phyloP scores from a whole-genome alignment of 176 grass and related monocot genomes.

The Oryza meridionalis region DNA sequence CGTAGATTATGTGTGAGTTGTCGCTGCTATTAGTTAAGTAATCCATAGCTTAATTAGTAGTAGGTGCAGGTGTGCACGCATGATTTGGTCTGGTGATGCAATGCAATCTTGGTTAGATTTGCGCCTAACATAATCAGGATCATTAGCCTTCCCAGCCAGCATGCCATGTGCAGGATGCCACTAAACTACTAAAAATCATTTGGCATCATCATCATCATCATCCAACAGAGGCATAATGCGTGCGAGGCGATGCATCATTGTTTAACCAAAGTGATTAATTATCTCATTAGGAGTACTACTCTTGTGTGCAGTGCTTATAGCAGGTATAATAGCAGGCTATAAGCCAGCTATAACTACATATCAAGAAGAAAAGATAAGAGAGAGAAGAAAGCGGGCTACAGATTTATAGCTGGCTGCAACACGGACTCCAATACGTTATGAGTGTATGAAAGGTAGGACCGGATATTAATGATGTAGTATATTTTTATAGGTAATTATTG shows the following conservation, averaged over 20 bases:
- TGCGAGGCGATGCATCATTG: background rate
- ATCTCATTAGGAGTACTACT: background rate
- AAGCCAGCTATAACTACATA: too few relatives aligned
- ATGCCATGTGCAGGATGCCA: slow-evolving; percentile 42
- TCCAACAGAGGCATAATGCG: background rate
- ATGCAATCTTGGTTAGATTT: slow-evolving; percentile 50
- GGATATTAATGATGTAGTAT: too few relatives aligned
- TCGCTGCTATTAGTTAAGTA: background rate
- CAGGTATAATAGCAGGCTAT: too few relatives aligned
- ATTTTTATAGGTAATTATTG: too few relatives aligned
- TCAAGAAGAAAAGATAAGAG: too few relatives aligned
- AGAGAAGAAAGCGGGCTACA: too few relatives aligned
- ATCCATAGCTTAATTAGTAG: background rate
- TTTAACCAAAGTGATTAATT: background rate
- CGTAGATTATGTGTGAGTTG: background rate
- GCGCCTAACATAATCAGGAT: background rate
- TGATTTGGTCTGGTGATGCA: background rate
- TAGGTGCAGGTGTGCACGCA: slow-evolving; percentile 25
- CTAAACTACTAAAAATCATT: slow-evolving; percentile 37
- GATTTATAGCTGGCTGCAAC: too few relatives aligned
- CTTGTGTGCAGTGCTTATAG: background rate
- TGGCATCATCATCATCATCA: background rate
- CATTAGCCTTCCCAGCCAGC: background rate
- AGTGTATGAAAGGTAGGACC: too few relatives aligned
- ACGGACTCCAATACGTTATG: too few relatives aligned